Evolutionary conservation across 2,329 filamentous ascomycete genomes (phyloP).

Genomic region (Graphiopsis chlorocephala): DNA sequence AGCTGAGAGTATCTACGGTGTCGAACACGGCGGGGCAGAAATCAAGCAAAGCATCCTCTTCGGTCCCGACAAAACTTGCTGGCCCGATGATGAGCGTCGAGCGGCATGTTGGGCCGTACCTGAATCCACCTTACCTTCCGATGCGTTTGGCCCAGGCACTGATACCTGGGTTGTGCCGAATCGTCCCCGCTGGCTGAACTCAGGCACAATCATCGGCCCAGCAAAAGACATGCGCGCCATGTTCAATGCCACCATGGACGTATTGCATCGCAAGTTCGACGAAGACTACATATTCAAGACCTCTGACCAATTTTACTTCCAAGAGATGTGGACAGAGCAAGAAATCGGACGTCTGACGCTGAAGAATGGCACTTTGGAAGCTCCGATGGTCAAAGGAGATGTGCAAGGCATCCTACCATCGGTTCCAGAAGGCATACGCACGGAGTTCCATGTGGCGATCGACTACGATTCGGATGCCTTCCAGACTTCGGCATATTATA

Average conservation of each 20-base stretch:
- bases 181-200: conserved; percentile 37
- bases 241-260: conserved; percentile 37
- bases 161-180: conserved; percentile 35
- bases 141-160: conserved; percentile 32
- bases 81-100: conserved; percentile 26
- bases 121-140: conserved; percentile 21
- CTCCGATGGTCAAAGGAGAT: background rate
- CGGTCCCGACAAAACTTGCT: conserved; percentile 32
- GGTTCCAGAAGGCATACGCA: conserved; percentile 19
- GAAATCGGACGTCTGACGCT: conserved; percentile 14
- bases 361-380: background rate
- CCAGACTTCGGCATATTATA: conserved; percentile 24
- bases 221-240: conserved; percentile 27
- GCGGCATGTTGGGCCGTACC: conserved; percentile 32
- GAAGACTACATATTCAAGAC: conserved; percentile 17
- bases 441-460: conserved; percentile 25
- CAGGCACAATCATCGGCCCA: conserved; percentile 49
- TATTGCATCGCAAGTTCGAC: conserved; percentile 20
- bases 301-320: conserved; percentile 21
- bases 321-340: conserved; percentile 21
- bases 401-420: conserved; percentile 18
- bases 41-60: conserved; percentile 30
- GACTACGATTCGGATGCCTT: conserved; percentile 28
- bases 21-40: conserved; percentile 16
- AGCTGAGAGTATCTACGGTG: conserved; percentile 21